A percentile compares a stretch with the other conserved stretches of the same genome.
These are phyloP conservation scores for Pythium scleroteichum DNA, from an alignment of 352 stramenopile genomes.

Conservation along the genomic window DNA sequence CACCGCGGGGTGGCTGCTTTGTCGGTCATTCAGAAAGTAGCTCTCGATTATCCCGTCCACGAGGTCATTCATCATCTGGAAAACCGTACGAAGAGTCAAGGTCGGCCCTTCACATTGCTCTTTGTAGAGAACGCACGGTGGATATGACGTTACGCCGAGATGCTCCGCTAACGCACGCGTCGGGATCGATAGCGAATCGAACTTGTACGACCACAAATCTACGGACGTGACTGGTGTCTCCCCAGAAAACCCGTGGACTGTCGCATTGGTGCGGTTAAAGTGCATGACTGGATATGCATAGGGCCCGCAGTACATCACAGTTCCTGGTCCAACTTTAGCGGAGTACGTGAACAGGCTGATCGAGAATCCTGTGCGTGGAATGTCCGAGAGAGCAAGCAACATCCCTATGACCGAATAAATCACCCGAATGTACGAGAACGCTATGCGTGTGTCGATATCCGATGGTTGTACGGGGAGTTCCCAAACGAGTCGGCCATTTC, in stretches of 20 bases:
- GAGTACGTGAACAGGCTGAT: constrained; percentile 35
- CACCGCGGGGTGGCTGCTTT: neutral
- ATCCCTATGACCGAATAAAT: constrained; percentile 40
- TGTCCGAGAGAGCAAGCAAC: constrained; percentile 43
- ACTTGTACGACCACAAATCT: constrained; percentile 27
- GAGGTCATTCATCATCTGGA: constrained; percentile 41
- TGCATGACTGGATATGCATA: constrained; percentile 47
- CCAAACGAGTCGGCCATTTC: neutral
- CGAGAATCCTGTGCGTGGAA: constrained; percentile 48
- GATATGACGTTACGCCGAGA: constrained; percentile 22
- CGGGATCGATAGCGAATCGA: constrained; percentile 23
- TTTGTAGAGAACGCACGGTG: constrained; percentile 34
- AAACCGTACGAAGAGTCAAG: constrained; percentile 31
- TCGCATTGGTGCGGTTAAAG: constrained; percentile 21
- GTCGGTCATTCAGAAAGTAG: constrained; percentile 4
- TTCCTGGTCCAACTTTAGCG: constrained; percentile 27
- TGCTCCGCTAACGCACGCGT: constrained; percentile 13
- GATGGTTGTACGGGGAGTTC: neutral
- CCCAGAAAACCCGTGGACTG: neutral
- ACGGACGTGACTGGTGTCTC: neutral
- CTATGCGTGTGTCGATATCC: constrained; percentile 33
- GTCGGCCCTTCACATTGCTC: constrained; percentile 1
- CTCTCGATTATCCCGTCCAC: constrained; percentile 12
- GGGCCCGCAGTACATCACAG: constrained; percentile 40
- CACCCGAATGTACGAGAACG: constrained; percentile 37